Percentiles rank a stretch among this genome's conserved stretches.
phyloP scores from a whole-genome alignment of 192 early-diverging fungal genomes.

The Diversispora epigaea region DNA sequence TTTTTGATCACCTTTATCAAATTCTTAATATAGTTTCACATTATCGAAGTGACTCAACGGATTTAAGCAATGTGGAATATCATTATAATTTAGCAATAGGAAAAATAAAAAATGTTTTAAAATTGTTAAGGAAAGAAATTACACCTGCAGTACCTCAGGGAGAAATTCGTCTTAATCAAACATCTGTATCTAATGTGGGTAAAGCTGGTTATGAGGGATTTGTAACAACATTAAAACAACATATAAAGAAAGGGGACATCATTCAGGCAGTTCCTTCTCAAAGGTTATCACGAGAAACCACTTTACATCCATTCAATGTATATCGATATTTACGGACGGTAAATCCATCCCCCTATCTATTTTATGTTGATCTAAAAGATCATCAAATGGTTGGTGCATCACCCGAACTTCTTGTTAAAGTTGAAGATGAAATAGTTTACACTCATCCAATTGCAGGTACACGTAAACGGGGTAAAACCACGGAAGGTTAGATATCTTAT shows the following conservation, averaged over 20 bases:
- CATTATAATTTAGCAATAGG: conserved; percentile 70
- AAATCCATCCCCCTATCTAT: conserved; percentile 99
- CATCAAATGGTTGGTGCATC: conserved; percentile 97
- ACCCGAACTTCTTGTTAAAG: conserved; percentile 96
- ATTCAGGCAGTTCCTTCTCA: conserved; percentile 98
- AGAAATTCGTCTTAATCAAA: conserved; percentile 64
- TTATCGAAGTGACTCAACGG: conserved; percentile 63
- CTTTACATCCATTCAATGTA: conserved; percentile 96
- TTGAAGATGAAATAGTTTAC: conserved; percentile 76
- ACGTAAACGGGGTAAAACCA: conserved; percentile 81
- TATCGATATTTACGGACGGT: conserved; percentile 92
- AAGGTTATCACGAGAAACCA: conserved; percentile 80
- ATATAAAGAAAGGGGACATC: conserved; percentile 94
- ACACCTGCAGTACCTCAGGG: conserved; percentile 80
- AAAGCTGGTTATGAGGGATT: conserved; percentile 88
- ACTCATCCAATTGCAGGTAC: conserved; percentile 99
- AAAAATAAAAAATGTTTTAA: conserved; percentile 69
- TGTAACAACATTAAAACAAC: conserved; percentile 82
- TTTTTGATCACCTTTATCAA: conserved; percentile 95
- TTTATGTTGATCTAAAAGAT: conserved; percentile 91
- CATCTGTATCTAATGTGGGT: conserved; percentile 85
- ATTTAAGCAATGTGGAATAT: conserved; percentile 51
- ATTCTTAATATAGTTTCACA: conserved; percentile 91
- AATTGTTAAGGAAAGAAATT: conserved; percentile 64
- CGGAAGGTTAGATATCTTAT: conserved; percentile 40